Evolutionary conservation across 805 yeast genomes (phyloP), one percentile per base, ranked within the genome.

Genomic region (Naumovozyma castellii): DNA sequence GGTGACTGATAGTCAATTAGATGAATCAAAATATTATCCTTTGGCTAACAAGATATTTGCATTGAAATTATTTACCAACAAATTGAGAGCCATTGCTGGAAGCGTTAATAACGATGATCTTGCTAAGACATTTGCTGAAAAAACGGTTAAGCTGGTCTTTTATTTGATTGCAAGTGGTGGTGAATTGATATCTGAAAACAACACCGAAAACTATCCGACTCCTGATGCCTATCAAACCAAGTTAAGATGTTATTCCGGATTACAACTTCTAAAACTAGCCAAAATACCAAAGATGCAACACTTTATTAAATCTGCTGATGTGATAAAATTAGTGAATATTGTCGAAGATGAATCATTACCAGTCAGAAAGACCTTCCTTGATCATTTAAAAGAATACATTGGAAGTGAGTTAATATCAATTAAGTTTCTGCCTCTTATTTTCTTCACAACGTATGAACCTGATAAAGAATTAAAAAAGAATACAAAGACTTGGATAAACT

Each of bases 361-460:
- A 17, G 84, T 84, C 2, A 71, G 95, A 37, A 49, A 53, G 4
- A 50, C 48, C 3, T 78, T 84, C 45, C 56, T 79, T 29, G 61
- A 61, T 20, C 65, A 66, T 28, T 49, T 84, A 43, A 74, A 78
- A 43, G 67, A 68, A 28, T 66, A 67, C 39, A 60, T 83, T 36
- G 69, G 78, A 19, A 58, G 62, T 18, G 76, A 71, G 37, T 46
- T 56, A 8, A 68, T 86, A 3, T 76, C 94, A 0, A 79, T 78
- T 40, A 70, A 76, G 44, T 85, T 78, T 50, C 51, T 82, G 33
- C 79, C 86, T 0, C 56, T 84, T 17, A 64, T 84, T 0, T 84
- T 81, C 54, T 80, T 84, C 54, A 67, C 73, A 49, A 94, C 92
- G 0, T 78, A 75, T 52, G 97, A 87, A 52, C 90, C 94, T 0